Evolutionary conservation across 73 alveolate genomes (phyloP), one percentile per base, ranked within the genome.

Genomic region (Stentor coeruleus): DNA sequence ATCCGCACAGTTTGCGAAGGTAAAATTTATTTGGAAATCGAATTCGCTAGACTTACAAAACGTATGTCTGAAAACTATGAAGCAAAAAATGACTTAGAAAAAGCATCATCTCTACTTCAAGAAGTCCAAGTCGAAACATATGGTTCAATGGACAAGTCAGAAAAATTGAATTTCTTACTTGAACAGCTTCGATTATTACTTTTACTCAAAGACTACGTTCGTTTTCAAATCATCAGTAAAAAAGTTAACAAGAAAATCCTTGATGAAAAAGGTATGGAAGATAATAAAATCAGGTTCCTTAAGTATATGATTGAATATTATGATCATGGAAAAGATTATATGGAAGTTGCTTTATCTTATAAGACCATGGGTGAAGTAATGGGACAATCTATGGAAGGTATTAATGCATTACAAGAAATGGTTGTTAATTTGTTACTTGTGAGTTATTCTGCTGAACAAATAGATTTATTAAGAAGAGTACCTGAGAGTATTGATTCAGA

Each of bases 121-220:
- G 99, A 95, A 83, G 98, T 95, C 26, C 91, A 94, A 85, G 93
- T 95, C 77, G 99, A 95, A 83, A 95, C 98, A 30, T 95, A 94
- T 84, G 98, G 99, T 4, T 94, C 98, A 0, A 87, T 95, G 93
- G 97, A 95, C 72, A 91, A 81, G 73, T 89, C 90, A 58, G 97
- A 95, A 81, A 95, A 95, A 86, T 88, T 94, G 38, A 97, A 95
- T 84, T 95, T 93, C 85, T 92, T 95, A 30, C 89, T 95, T 36
- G 91, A 94, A 75, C 94, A 95, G 88, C 91, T 95, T 94, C 86
- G 92, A 76, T 81, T 94, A 35, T 90, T 95, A 84, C 85, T 95
- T 30, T 84, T 77, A 59, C 89, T 93, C 81, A 88, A 88, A 35
- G 99, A 95, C 88, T 95, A 39, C 82, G 92, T 95, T 38, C 59